phyloP scores from a whole-genome alignment of 208 protist species.

The Perkinsela sp. region DNA sequence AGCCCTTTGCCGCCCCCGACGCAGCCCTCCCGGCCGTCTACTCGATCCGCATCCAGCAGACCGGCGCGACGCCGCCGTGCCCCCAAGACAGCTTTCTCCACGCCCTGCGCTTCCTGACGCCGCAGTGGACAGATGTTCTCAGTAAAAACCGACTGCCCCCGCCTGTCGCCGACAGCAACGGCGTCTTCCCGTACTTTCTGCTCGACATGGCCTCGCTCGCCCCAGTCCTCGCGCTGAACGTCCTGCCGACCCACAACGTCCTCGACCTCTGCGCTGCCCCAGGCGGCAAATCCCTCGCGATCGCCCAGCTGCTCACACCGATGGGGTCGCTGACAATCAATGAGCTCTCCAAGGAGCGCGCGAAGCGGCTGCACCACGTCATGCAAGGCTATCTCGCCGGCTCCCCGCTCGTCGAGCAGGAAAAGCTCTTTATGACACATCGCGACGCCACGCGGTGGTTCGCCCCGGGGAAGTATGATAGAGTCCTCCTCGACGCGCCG shows the following conservation, averaged over 20 bases:
- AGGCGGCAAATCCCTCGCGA: slow-evolving; percentile 33
- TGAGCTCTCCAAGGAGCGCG: slow-evolving; percentile 23
- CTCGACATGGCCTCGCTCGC: slow-evolving; percentile 37
- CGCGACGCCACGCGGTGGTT: slow-evolving; percentile 33
- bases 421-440: slow-evolving; percentile 13
- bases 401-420: slow-evolving; percentile 17
- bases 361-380: slow-evolving; percentile 21
- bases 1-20: background rate
- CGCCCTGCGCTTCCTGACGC: background rate
- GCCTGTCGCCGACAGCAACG: slow-evolving; percentile 1
- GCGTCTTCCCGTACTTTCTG: slow-evolving; percentile 17
- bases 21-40: background rate
- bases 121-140: background rate
- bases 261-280: slow-evolving; percentile 47
- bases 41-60: background rate
- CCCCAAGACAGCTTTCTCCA: background rate
- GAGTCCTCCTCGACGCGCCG: slow-evolving; percentile 62
- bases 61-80: background rate
- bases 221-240: slow-evolving; percentile 33
- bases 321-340: slow-evolving; percentile 33
- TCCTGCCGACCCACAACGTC: slow-evolving; percentile 26
- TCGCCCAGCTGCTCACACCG: slow-evolving; percentile 29
- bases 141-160: background rate
- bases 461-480: slow-evolving; percentile 20
- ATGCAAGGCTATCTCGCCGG: slow-evolving; percentile 27